Evolutionary conservation across 2,329 filamentous ascomycete species (phyloP).

Genomic region (Colletotrichum ledebouriae): DNA sequence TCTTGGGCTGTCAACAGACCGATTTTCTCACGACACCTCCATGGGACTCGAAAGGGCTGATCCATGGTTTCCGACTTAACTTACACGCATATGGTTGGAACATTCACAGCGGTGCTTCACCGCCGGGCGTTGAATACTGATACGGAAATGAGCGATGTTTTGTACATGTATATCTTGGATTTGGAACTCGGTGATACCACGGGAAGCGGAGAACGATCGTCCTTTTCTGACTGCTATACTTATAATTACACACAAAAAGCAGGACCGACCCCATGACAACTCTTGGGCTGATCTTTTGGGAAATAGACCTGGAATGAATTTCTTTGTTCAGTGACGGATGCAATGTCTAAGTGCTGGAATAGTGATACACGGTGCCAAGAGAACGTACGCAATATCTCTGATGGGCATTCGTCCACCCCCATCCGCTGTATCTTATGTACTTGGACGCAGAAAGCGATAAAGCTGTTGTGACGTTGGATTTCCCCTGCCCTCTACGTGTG

Average conservation of each 20-base stretch:
- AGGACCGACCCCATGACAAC: conserved; percentile 14
- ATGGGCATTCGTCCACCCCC: no score
- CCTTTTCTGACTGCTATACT: conserved; percentile 28
- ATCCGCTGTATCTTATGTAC: no score
- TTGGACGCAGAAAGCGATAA: not conserved
- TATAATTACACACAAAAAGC: conserved; percentile 30
- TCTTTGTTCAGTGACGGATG: not conserved
- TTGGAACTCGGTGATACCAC: conserved; percentile 35
- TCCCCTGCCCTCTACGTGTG: not conserved
- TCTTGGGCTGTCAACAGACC: no score
- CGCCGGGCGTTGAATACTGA: conserved; percentile 4
- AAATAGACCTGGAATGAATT: conserved; percentile 20
- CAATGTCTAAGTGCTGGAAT: conserved; percentile 7
- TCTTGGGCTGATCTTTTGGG: conserved; percentile 1
- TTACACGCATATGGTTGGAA: not conserved
- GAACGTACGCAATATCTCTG: not conserved
- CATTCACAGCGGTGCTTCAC: not conserved
- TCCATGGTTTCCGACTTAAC: not conserved
- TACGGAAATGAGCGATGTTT: conserved; percentile 25
- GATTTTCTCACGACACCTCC: no score
- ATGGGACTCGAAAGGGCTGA: no score
- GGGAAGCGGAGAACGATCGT: conserved; percentile 29
- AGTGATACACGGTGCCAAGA: no score
- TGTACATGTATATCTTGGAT: conserved; percentile 21
- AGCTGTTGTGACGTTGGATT: not conserved